Base-by-base conservation (phyloP, 2,329 filamentous ascomycete genomes). In the Zopfia rhizophila region DNA sequence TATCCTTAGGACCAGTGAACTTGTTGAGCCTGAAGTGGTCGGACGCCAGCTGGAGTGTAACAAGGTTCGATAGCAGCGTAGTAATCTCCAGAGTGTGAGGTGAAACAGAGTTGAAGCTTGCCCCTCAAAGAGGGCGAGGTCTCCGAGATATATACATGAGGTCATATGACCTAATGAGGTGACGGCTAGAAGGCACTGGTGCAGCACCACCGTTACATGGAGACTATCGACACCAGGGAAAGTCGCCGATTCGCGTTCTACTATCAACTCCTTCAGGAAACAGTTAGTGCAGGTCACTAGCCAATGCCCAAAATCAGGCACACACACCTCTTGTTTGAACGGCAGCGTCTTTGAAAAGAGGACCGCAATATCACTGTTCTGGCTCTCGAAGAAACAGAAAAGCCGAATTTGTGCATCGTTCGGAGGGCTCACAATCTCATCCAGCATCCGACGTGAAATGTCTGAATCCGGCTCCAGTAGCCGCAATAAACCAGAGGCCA, bases 11-110 rank as follows among this genome's bases (percentile, higher is more conserved):
- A 16, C 55, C 50, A 6, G 41, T 43, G 37, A 60, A 69, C 28
- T 69, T 69, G 45, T 66, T 68, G 18, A 69, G 44, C 27, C 48
- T 41, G 14, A 68, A 66, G 39, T 69, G 65, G 28, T 68, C 63
- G 4, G 56, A 55, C 13, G 56, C 54, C n/a, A 69, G 48, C 7
- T 51, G 53, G 8, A n/a, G n/a, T n/a, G n/a, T n/a, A n/a, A n/a
- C n/a, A n/a, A n/a, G n/a, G n/a, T n/a, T n/a, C n/a, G n/a, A n/a
- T n/a, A n/a, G n/a, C n/a, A n/a, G n/a, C n/a, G n/a, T n/a, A n/a
- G n/a, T n/a, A n/a, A n/a, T n/a, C n/a, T n/a, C n/a, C n/a, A n/a
- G n/a, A n/a, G n/a, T n/a, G n/a, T n/a, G n/a, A n/a, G n/a, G n/a
- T n/a, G n/a, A n/a, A n/a, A n/a, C n/a, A n/a, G n/a, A n/a, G n/a